A percentile compares a stretch with the other conserved stretches of the same genome.
These are phyloP conservation scores for Taphrina wiesneri DNA, from an alignment of 1,139 yeast genomes.

Conservation along the genomic window DNA sequence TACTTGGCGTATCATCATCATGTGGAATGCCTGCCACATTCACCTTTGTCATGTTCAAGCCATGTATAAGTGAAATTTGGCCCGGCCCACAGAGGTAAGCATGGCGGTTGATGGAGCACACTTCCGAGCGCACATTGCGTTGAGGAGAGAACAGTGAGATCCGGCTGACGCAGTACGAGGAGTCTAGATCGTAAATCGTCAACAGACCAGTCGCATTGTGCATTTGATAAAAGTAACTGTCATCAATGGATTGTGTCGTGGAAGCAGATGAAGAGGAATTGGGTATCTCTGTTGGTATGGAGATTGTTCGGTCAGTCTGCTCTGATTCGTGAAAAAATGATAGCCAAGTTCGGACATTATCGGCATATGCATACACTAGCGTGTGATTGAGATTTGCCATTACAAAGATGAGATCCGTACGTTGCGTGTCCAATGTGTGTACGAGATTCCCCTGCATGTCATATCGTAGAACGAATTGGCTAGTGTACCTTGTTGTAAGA, in stretches of 20 bases:
- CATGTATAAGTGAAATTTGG: not conserved
- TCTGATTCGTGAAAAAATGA: not conserved
- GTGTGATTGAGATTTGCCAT: constrained; percentile 14
- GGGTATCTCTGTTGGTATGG: not conserved
- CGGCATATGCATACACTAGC: constrained; percentile 4
- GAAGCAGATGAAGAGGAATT: not conserved
- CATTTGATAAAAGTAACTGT: constrained; percentile 8
- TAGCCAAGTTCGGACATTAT: not conserved
- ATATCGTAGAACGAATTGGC: not conserved
- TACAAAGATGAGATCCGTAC: not conserved
- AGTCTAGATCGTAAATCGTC: constrained; percentile 14
- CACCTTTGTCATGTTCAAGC: constrained; percentile 13
- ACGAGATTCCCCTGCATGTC: not conserved
- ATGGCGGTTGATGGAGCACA: constrained; percentile 14
- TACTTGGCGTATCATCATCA: constrained; percentile 10
- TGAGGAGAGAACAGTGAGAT: constrained; percentile 4
- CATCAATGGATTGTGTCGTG: constrained; percentile 2
- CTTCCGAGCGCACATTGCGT: not conserved
- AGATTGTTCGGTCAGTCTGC: not conserved
- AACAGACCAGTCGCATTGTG: not conserved
- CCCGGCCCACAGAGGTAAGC: constrained; percentile 10
- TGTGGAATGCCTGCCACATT: constrained; percentile 1
- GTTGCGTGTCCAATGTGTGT: constrained; percentile 4
- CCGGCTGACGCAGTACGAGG: constrained; percentile 1
- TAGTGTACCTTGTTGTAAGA: not conserved